These are phyloP conservation scores for Cronartium ribicola DNA, from an alignment of 1,284 basidiomycete species.

Conservation along the genomic window DNA sequence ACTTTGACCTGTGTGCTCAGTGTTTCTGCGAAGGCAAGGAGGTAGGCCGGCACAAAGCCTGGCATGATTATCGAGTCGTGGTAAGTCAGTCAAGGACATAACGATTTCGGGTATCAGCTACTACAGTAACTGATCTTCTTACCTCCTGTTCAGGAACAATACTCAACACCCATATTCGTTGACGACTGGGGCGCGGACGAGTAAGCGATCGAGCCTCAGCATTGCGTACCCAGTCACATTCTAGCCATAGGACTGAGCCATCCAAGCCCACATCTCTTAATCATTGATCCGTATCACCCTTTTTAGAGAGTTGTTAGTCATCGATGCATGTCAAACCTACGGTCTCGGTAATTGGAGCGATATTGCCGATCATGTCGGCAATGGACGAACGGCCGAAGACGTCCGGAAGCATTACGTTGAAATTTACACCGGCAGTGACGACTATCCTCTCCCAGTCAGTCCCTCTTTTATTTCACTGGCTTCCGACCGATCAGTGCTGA, in stretches of 20 bases:
- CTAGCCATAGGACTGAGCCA: too few species aligned
- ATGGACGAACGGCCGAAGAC: slow-evolving; percentile 81
- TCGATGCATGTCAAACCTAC: slow-evolving; percentile 82
- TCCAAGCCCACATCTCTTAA: not conserved
- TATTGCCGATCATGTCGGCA: slow-evolving; percentile 91
- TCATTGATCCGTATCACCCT: not conserved
- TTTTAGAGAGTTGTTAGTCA: slow-evolving; percentile 74
- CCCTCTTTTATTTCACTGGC: not conserved
- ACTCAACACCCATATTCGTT: slow-evolving; percentile 90
- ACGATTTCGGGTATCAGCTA: slow-evolving; percentile 7
- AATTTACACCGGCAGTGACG: slow-evolving; percentile 71
- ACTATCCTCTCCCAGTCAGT: slow-evolving; percentile 73
- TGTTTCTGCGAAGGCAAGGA: slow-evolving; percentile 93
- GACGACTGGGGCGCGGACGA: slow-evolving; percentile 98
- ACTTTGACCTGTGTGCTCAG: slow-evolving; percentile 52
- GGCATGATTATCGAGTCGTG: slow-evolving; percentile 88
- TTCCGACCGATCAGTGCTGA: not conserved
- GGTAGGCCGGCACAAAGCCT: slow-evolving; percentile 76
- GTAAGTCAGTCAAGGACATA: slow-evolving; percentile 56
- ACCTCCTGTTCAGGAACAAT: slow-evolving; percentile 66
- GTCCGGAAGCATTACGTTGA: slow-evolving; percentile 83
- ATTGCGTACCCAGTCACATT: too few species aligned
- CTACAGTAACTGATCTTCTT: not conserved
- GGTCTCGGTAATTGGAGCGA: slow-evolving; percentile 97
- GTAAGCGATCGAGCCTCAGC: slow-evolving; percentile 55